phyloP scores from a whole-genome alignment of 129 eudicot species.

The Mikania micrantha region DNA sequence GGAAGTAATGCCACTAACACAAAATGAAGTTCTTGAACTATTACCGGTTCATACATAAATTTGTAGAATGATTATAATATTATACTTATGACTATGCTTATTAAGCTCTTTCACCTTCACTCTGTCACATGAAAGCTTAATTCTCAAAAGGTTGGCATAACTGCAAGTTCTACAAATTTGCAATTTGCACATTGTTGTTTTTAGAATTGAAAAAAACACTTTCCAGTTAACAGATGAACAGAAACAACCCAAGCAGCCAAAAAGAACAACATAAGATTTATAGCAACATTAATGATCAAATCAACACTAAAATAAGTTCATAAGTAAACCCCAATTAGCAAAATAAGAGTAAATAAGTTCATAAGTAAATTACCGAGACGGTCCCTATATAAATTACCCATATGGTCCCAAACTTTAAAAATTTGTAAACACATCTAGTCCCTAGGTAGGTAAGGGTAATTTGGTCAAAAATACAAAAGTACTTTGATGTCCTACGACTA shows the following conservation, averaged over 20 bases:
- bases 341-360: background rate
- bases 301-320: background rate
- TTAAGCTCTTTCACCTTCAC: constrained; percentile 6
- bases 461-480: no score
- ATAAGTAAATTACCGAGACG: no score
- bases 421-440: no score
- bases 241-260: background rate
- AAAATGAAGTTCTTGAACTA: background rate
- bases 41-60: no score
- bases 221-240: background rate
- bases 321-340: background rate
- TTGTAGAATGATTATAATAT: background rate
- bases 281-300: background rate
- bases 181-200: background rate
- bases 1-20: background rate
- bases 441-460: no score
- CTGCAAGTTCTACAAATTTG: background rate
- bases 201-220: background rate
- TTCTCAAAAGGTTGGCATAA: background rate
- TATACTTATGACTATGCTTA: background rate
- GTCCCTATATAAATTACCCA: no score
- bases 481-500: no score
- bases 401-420: no score
- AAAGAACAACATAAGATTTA: background rate
- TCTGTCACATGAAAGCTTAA: background rate